phyloP scores from a whole-genome alignment of 2,329 filamentous ascomycete genomes.

The Talaromyces verruculosus region DNA sequence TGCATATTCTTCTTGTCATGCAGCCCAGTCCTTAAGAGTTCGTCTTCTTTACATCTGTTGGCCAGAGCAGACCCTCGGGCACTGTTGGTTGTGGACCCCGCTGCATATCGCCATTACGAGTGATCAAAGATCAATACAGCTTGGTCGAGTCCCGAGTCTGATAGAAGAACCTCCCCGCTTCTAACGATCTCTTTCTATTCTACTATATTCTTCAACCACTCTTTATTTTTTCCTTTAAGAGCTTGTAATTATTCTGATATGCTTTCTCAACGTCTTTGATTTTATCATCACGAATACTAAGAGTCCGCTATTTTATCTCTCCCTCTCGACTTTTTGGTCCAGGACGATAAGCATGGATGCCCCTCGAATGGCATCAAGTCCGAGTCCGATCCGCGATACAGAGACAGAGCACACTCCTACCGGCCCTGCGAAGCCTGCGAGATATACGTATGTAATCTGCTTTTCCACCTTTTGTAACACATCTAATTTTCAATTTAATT shows the following conservation, averaged over 20 bases:
- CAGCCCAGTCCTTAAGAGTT: background rate
- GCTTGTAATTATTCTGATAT: background rate
- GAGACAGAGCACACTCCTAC: slow-evolving; percentile 21
- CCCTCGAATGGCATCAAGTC: slow-evolving; percentile 23
- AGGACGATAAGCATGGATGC: slow-evolving; percentile 22
- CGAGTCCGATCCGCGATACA: slow-evolving; percentile 17
- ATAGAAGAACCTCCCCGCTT: slow-evolving; percentile 11
- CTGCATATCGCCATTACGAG: background rate
- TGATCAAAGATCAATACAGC: background rate
- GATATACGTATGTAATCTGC: slow-evolving; percentile 30
- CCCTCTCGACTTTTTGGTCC: slow-evolving; percentile 21
- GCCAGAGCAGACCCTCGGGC: background rate
- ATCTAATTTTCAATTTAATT: background rate
- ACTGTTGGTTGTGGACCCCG: slow-evolving; percentile 1
- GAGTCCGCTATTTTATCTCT: background rate
- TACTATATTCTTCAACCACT: background rate
- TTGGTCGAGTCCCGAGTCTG: background rate
- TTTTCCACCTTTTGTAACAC: too few species aligned
- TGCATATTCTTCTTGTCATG: background rate
- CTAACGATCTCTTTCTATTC: background rate
- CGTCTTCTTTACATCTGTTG: background rate
- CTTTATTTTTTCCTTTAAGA: background rate
- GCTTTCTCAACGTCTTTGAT: background rate
- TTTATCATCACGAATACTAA: background rate
- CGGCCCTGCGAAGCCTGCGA: slow-evolving; percentile 25